Percentiles rank a stretch among this genome's conserved stretches.
Evolutionary conservation across 116 monocot genomes (phyloP).

Genomic region (Papilionanthe hybrid): DNA sequence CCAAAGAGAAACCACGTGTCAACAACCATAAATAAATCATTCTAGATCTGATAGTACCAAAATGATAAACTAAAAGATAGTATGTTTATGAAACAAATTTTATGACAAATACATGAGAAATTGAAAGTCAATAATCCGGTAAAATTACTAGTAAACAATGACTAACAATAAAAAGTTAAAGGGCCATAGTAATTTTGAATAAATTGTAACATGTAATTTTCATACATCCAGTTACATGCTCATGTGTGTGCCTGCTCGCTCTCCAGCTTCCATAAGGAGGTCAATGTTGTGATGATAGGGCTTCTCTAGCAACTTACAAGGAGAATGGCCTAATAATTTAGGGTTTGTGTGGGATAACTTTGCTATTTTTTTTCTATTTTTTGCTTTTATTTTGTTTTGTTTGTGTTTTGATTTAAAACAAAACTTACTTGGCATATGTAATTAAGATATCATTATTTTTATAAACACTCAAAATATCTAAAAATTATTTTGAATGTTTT

Average conservation of each 20-base stretch:
- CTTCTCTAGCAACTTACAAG: neutral
- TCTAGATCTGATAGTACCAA: neutral
- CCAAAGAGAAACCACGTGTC: neutral
- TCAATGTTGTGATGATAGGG: neutral
- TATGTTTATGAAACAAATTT: too few relatives aligned
- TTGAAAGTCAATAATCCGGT: neutral
- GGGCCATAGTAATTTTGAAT: neutral
- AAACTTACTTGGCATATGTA: too few relatives aligned
- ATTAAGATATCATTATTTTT: too few relatives aligned
- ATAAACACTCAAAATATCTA: too few relatives aligned
- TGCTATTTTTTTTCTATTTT: too few relatives aligned
- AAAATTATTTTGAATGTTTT: too few relatives aligned
- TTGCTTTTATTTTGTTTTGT: too few relatives aligned
- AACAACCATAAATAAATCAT: neutral
- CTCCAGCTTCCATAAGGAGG: neutral
- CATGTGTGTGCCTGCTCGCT: neutral
- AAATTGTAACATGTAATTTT: neutral
- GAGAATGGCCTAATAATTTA: neutral
- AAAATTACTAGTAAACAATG: neutral
- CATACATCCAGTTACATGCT: neutral
- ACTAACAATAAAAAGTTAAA: neutral
- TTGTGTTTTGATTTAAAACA: too few relatives aligned
- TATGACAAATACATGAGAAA: neutral
- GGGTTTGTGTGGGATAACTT: too few relatives aligned
- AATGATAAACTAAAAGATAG: neutral